Percentiles rank a stretch among this genome's conserved stretches.
phyloP scores from a whole-genome alignment of 2,329 filamentous ascomycete species.

The Pseudonectria buxi region DNA sequence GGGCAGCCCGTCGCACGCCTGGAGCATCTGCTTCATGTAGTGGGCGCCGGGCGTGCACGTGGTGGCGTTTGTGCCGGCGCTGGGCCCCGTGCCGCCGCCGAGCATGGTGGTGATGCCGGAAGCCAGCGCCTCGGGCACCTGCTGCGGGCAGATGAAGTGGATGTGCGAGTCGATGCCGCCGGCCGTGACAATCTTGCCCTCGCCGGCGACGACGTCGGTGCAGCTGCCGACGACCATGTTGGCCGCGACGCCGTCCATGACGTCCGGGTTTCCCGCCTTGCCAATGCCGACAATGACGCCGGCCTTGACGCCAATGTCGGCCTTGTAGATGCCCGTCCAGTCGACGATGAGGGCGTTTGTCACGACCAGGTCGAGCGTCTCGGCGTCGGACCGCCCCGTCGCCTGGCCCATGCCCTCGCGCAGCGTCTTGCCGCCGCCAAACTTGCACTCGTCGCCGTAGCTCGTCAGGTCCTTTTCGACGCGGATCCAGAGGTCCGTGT shows the following conservation, averaged over 20 bases:
- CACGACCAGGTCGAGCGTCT: constrained; percentile 77
- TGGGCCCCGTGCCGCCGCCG: constrained; percentile 88
- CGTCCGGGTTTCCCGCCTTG: constrained; percentile 94
- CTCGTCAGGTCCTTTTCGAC: constrained; percentile 79
- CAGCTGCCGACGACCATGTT: constrained; percentile 78
- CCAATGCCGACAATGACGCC: constrained; percentile 83
- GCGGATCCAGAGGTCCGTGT: constrained; percentile 82
- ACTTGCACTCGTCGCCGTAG: constrained; percentile 92
- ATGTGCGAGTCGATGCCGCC: constrained; percentile 88
- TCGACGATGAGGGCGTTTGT: constrained; percentile 88
- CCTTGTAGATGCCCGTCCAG: constrained; percentile 90
- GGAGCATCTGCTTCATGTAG: constrained; percentile 83
- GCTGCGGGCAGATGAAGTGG: constrained; percentile 93
- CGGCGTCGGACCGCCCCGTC: constrained; percentile 62
- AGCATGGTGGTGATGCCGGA: constrained; percentile 87
- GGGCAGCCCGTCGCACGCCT: constrained; percentile 73
- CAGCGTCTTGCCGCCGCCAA: constrained; percentile 89
- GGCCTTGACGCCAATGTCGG: constrained; percentile 88
- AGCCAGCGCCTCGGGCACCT: constrained; percentile 74
- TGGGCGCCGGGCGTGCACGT: constrained; percentile 85
- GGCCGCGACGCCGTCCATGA: constrained; percentile 80
- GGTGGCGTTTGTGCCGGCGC: constrained; percentile 82
- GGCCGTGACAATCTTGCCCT: constrained; percentile 84
- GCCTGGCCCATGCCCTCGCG: constrained; percentile 95
- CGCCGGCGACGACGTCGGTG: constrained; percentile 87